Evolutionary conservation across 768 basidiomycete genomes (phyloP), one percentile per base, ranked within the genome.

Genomic region (Tricholoma flavovirens): DNA sequence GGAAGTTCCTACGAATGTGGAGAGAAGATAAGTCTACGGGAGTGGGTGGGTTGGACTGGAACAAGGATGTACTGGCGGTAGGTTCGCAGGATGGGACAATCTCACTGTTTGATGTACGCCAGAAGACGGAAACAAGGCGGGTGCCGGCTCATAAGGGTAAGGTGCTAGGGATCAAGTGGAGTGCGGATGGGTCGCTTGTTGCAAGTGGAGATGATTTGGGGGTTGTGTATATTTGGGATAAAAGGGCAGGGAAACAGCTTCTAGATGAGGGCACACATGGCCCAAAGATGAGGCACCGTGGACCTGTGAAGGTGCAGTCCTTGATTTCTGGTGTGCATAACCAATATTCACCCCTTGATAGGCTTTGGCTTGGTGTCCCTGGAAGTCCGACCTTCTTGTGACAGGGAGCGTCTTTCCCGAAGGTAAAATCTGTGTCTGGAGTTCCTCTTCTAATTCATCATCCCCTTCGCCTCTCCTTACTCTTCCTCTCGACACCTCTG

Each of bases 161-260:
- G 66, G 86, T 93, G 30, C 82, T 88, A 59, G 87, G 88, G 2
- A 63, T 93, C 26, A 83, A 83, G 43, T 95, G 90, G 90, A 80
- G 87, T 53, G 61, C 73, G 2, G 88, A 89, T 59, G 87, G 89
- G 0, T 81, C 82, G 58, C 77, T 88, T 51, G 74, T 97, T 14
- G 94, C 94, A 0, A 90, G 87, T 46, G 88, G 90, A 1, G 94
- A 93, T 8, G 86, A 88, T 61, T 84, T 88, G 64, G 94, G 95
- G 57, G 85, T 86, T 38, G 89, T 95, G 29, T 86, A 89, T 63
- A 83, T 93, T 35, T 93, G 90, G 90, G 90, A 93, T 56, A 82
- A 80, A 52, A 80, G 38, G 62, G 74, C 42, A 68, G 71, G 51
- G 62, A 68, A 71, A 70, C 53, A 64, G 17, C 56, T 70, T 14